These are phyloP conservation scores for Aspergillus mulundensis DNA, from an alignment of 495 filamentous ascomycete genomes.

Conservation along the genomic window DNA sequence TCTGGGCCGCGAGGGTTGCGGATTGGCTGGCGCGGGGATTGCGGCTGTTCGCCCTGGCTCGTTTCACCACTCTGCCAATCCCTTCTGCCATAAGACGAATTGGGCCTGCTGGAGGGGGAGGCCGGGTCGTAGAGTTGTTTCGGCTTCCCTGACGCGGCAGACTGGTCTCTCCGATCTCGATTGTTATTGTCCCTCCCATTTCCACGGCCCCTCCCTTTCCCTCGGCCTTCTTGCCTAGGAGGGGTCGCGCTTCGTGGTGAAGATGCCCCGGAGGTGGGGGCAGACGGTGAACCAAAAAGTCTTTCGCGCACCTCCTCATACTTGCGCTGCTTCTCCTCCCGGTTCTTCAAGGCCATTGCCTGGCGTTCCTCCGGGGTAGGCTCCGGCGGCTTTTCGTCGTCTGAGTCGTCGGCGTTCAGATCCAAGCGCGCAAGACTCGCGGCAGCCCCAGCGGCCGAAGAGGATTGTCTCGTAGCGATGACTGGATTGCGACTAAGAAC, in stretches of 20 bases:
- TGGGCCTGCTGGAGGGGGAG: slow-evolving; percentile 61
- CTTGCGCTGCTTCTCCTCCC: slow-evolving; percentile 81
- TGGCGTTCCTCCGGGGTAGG: slow-evolving; percentile 68
- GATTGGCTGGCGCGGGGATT: slow-evolving; percentile 53
- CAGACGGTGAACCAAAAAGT: slow-evolving; percentile 65
- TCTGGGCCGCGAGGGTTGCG: slow-evolving; percentile 74
- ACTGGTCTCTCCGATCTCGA: slow-evolving; percentile 46
- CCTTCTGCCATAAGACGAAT: slow-evolving; percentile 48
- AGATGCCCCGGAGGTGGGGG: slow-evolving; percentile 46
- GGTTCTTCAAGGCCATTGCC: slow-evolving; percentile 66
- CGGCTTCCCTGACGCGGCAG: slow-evolving; percentile 38
- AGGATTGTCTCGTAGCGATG: slow-evolving; percentile 33
- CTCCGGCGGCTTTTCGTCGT: slow-evolving; percentile 58
- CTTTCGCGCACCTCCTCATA: slow-evolving; percentile 82
- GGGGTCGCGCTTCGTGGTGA: slow-evolving; percentile 62
- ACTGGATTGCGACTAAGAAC: slow-evolving; percentile 78
- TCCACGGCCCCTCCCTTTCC: slow-evolving; percentile 38
- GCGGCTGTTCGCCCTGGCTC: slow-evolving; percentile 34
- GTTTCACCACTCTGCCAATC: slow-evolving; percentile 36
- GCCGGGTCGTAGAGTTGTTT: slow-evolving; percentile 71
- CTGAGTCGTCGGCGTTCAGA: slow-evolving; percentile 56
- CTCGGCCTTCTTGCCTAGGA: slow-evolving; percentile 45
- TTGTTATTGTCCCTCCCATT: slow-evolving; percentile 28
- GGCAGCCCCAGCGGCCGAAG: slow-evolving; percentile 38
- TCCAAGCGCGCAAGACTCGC: slow-evolving; percentile 56